These are phyloP conservation scores for Aphanocladium album DNA, from an alignment of 2,329 filamentous ascomycete species.

Conservation along the genomic window DNA sequence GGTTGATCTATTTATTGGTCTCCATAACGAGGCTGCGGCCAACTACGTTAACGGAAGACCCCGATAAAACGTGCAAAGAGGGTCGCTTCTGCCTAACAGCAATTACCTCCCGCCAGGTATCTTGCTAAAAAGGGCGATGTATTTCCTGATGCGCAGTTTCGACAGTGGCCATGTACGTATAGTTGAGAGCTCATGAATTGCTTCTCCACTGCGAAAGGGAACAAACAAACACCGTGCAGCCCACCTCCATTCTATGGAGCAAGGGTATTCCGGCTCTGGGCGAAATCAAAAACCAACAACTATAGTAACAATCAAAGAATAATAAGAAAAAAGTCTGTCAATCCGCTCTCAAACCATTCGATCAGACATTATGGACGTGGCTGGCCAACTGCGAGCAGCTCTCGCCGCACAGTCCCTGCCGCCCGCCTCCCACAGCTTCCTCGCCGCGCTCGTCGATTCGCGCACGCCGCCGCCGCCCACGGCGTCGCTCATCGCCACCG, in stretches of 20 bases:
- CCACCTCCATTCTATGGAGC: too few relatives aligned
- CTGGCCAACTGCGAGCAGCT: constrained; percentile 46
- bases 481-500: constrained; percentile 70
- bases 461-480: constrained; percentile 56
- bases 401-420: constrained; percentile 52
- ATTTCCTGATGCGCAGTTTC: too few relatives aligned
- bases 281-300: too few relatives aligned
- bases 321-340: not conserved
- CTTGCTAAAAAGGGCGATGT: too few relatives aligned
- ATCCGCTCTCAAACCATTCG: not conserved
- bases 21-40: not conserved
- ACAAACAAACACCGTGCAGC: not conserved
- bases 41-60: not conserved
- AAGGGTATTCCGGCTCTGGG: too few relatives aligned
- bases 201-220: not conserved
- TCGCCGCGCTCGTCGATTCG: constrained; percentile 55
- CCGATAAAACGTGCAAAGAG: too few relatives aligned
- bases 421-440: constrained; percentile 51
- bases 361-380: constrained; percentile 25
- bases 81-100: too few relatives aligned
- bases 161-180: too few relatives aligned
- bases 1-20: not conserved
- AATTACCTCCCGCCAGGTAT: not conserved
- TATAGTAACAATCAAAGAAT: too few relatives aligned
- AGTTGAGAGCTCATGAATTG: too few relatives aligned